Evolutionary conservation across 169 alveolate genomes (phyloP), one percentile per base, ranked within the genome.

Genomic region (Plasmodium cynomolgi): DNA sequence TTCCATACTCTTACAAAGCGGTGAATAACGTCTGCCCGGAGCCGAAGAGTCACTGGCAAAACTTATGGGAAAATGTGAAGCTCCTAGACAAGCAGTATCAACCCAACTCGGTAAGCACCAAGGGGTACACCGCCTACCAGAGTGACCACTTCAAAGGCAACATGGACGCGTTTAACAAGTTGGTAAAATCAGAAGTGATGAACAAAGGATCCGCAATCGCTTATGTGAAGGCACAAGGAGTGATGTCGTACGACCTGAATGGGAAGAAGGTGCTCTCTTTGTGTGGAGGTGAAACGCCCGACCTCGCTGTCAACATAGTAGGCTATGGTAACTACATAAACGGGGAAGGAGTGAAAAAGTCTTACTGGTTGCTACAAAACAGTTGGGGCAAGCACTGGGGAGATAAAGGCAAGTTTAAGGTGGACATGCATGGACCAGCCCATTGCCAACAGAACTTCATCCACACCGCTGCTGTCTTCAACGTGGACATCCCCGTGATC

Each of bases 311-410:
- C 26, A 85, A 68, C 7, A 82, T 85, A 33, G 56, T 93, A 9
- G 95, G 96, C 2, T 93, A 84, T 85, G 96, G 96, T 5, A 77
- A 56, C 4, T 93, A 85, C 47, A 29, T 85, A 17, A 62, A 79
- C 47, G 15, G 9, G 4, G 62, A 83, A 41, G 90, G 75, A 23
- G 15, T 56, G 34, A 77, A 44, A 11, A 81, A 88, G 9, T 34
- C 85, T 3, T 84, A 84, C 26, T 84, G 84, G 84, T 0, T 73
- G 2, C 39, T 84, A 0, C 47, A 74, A 73, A 72, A 84, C 37
- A 84, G 93, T 29, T 84, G 93, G 93, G 93, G 93, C 5, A 17
- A 84, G 17, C 17, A 84, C 20, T 84, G 84, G 84, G 84, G 62
- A 0, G 80, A 72, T 33, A 20, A 73, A 3, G 93, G 93, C 15